Conservation (phyloP, 1,139 yeast genomes). For the Sugiyamaella novakii region DNA sequence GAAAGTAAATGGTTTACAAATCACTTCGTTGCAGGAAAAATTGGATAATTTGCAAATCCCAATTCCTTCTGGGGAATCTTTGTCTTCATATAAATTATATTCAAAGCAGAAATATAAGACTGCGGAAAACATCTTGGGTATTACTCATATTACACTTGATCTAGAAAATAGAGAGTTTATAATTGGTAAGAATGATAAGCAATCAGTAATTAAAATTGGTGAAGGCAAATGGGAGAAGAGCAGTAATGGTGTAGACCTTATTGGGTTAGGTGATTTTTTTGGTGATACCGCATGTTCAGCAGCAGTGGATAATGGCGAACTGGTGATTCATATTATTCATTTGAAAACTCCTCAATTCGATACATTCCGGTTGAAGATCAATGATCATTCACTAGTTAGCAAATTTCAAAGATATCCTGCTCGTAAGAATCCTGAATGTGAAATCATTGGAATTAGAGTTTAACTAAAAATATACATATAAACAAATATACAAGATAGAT, state of each 20-base stretch:
- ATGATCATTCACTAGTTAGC: constrained; percentile 2
- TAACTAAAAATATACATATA: neutral
- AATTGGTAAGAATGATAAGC: constrained; percentile 9
- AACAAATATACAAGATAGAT: neutral
- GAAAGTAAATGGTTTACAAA: neutral
- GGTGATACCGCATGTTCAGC: constrained; percentile 17
- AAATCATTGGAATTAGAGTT: constrained; percentile 7
- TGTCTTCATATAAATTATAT: neutral
- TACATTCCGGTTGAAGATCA: constrained; percentile 5
- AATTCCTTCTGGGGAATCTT: constrained; percentile 3
- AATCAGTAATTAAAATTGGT: constrained; percentile 6
- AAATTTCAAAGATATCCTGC: constrained; percentile 13
- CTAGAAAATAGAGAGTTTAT: neutral
- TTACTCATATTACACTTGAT: constrained; percentile 8
- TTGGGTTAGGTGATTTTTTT: constrained; percentile 11
- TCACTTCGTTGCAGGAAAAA: constrained; percentile 4
- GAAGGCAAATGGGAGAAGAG: constrained; percentile 14
- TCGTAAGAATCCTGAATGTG: neutral
- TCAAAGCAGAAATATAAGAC: constrained; percentile 9
- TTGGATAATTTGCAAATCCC: constrained; percentile 8
- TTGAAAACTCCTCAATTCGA: constrained; percentile 12
- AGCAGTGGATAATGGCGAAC: constrained; percentile 11
- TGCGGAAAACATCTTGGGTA: constrained; percentile 7
- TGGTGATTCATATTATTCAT: constrained; percentile 11
- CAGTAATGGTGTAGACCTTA: constrained; percentile 8